Conservation (phyloP, 73 alveolate genomes). For the Symbiodinium pilosum region DNA sequence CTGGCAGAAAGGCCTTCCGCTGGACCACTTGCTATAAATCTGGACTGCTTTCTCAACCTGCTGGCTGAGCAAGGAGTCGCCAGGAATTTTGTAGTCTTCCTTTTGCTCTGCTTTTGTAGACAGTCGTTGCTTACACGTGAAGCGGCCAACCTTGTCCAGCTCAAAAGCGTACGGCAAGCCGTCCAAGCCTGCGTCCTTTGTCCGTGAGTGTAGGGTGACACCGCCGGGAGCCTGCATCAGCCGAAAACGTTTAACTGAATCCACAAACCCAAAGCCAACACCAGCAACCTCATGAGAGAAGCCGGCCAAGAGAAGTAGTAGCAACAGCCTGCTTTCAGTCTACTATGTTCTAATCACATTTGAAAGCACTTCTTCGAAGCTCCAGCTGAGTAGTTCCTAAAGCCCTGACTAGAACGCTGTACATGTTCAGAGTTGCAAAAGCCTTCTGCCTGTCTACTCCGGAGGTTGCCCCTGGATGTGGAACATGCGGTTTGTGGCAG, state of each 20-base stretch:
- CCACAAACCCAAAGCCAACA: neutral
- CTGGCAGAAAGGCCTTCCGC: neutral
- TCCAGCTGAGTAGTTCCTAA: too few relatives aligned
- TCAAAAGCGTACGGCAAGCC: slow-evolving; percentile 62
- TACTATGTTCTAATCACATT: too few relatives aligned
- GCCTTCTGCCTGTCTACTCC: too few relatives aligned
- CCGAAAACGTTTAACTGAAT: too few relatives aligned
- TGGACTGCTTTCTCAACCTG: neutral
- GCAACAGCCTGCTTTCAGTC: too few relatives aligned
- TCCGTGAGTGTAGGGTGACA: slow-evolving; percentile 19
- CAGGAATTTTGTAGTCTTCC: neutral
- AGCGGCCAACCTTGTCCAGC: slow-evolving; percentile 41
- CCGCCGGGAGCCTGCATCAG: slow-evolving; percentile 13
- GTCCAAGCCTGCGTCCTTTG: slow-evolving; percentile 51
- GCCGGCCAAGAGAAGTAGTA: too few relatives aligned
- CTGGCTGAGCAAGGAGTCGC: neutral
- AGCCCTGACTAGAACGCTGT: too few relatives aligned
- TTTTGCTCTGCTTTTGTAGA: neutral
- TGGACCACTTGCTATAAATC: slow-evolving; percentile 34
- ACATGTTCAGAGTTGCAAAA: too few relatives aligned
- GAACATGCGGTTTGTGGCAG: too few relatives aligned
- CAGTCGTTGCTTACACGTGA: neutral
- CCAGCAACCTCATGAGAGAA: too few relatives aligned
- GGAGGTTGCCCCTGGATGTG: too few relatives aligned
- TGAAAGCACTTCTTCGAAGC: too few relatives aligned